Percentiles rank a stretch among this genome's conserved stretches.
phyloP scores from a whole-genome alignment of 495 filamentous ascomycete species.

The Parathielavia hyrcaniae region DNA sequence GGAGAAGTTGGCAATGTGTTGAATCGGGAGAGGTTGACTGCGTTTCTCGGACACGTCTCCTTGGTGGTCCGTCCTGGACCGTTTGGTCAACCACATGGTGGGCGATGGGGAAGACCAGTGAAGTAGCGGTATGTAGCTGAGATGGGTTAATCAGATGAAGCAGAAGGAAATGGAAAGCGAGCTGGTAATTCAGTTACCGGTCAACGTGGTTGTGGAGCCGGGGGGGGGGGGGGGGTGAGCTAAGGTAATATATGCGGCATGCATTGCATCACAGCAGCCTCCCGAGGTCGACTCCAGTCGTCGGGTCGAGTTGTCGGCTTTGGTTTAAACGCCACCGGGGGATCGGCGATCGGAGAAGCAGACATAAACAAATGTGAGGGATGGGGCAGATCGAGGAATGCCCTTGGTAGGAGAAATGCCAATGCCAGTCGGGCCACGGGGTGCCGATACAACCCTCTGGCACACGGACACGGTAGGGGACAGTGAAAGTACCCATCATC shows the following conservation, averaged over 20 bases:
- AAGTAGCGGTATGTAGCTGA: neutral
- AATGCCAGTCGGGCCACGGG: conserved; percentile 9
- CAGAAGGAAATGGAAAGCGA: neutral
- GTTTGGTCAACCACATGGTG: conserved; percentile 7
- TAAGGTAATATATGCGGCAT: neutral
- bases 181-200: neutral
- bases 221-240: neutral
- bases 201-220: conserved; percentile 3
- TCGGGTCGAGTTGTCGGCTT: too few relatives aligned
- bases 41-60: neutral
- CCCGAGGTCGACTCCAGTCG: neutral
- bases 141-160: neutral
- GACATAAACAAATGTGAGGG: conserved; percentile 12
- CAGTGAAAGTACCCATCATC: neutral
- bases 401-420: conserved; percentile 4
- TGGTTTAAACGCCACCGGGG: conserved; percentile 1
- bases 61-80: conserved; percentile 14
- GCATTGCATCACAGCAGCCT: neutral
- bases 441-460: neutral
- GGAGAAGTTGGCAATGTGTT: conserved; percentile 18
- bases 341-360: conserved; percentile 10
- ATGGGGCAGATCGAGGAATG: conserved; percentile 10
- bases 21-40: conserved; percentile 7
- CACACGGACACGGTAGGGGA: neutral
- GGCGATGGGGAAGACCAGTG: neutral